Percentiles rank a stretch among this genome's conserved stretches.
Evolutionary conservation across 108 stramenopile species (phyloP).

Genomic region (Cyclotella sp.): DNA sequence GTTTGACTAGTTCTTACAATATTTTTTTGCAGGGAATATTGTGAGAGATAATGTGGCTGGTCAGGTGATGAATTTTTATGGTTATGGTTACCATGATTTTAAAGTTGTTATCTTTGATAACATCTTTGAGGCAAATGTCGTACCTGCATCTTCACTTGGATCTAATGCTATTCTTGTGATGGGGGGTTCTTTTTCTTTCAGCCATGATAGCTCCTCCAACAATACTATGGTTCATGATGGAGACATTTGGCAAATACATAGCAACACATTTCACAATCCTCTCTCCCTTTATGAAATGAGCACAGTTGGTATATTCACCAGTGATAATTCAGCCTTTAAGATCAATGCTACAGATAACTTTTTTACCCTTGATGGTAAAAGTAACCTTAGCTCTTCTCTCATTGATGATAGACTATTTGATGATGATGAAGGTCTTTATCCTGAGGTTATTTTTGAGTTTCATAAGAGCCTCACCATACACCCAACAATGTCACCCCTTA

Average conservation of each 20-base stretch:
- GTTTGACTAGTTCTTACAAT: too few species aligned
- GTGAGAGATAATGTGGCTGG: constrained; percentile 8
- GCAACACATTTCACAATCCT: neutral
- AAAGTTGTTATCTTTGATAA: too few species aligned
- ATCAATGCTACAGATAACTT: too few species aligned
- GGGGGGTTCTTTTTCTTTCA: too few species aligned
- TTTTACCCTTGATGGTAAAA: neutral
- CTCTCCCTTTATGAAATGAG: constrained; percentile 2
- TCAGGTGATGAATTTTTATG: neutral
- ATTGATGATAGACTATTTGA: constrained; percentile 10
- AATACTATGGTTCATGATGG: neutral
- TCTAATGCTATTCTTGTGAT: too few species aligned
- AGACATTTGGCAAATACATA: constrained; percentile 2
- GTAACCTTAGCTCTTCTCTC: neutral
- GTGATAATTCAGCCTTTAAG: neutral
- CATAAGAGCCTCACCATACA: too few species aligned
- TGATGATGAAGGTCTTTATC: neutral
- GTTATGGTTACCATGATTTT: neutral
- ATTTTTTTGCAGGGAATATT: too few species aligned
- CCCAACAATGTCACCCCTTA: too few species aligned
- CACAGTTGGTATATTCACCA: neutral
- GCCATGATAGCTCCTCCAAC: too few species aligned
- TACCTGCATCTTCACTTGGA: too few species aligned
- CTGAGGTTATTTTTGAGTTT: neutral
- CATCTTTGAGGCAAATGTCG: too few species aligned